Base-by-base conservation (phyloP, 176 grass and related monocot species). In the Aegilops speltoides region DNA sequence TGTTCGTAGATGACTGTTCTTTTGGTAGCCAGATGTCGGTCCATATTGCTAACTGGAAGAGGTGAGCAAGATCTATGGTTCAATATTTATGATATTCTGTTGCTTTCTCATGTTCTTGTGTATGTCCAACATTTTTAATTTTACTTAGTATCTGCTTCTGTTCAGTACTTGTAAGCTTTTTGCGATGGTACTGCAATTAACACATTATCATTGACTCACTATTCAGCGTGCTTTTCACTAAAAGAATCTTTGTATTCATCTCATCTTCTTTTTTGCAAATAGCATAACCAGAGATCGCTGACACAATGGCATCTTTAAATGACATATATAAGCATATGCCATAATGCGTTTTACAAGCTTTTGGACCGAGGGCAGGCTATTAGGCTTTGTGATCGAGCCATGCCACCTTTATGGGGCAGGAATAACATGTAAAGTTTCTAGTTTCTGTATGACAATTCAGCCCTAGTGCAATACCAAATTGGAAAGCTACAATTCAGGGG, bases 1-100 rank as follows among this genome's bases (percentile, higher is more conserved):
- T 98, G 61, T 95, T 98, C 84, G 92, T 95, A 94, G 86, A 95
- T 80, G 90, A 91, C 40, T 94, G 76, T 75, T 81, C 6, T 80
- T 61, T 87, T 61, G 28, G 36, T 84, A 84, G 81, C 67, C 34
- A 84, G 34, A 77, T 40, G 60, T 34, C 68, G 38, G 23, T 79
- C 43, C 46, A 41, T 80, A 68, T 79, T 78, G 38, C 68, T 83
- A 73, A 60, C 75, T 61, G 59, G 80, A 68, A 59, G 67, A 76
- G 59, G 80, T 84, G 76, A 91, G 68, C 80, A 36, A 25, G 81
- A 84, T 80, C 73, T 79, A 65, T 13, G 60, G 74, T 59, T 79
- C 66, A 61, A 45, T 68, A 40, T 19, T 31, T 65, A 74, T 66
- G 37, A 59, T 62, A 64, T 24, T 83, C 20, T 62, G 36, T 84